Evolutionary conservation across 768 basidiomycete genomes (phyloP), one percentile per base, ranked within the genome.

Genomic region (Lactarius psammicola): DNA sequence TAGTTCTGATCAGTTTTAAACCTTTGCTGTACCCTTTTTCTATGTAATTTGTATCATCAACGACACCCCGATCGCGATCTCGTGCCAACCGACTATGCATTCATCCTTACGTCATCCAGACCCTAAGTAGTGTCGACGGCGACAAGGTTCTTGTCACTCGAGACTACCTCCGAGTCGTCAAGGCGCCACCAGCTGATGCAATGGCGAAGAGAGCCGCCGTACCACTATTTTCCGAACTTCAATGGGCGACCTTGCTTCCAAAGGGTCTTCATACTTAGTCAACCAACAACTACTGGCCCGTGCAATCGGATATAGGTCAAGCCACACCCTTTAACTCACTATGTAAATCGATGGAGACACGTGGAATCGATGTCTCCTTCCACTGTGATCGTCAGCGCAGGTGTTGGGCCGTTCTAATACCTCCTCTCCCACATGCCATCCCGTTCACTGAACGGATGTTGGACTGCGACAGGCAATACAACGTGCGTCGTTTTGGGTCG

Each of bases 401-500:
- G 17, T 40, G 18, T 17, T 40, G 15, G 15, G 40, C 40, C 15
- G 40, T 18, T 18, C 15, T 6, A 18, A 4, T 40, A 17, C 40
- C 15, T 40, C 40, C n/a, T n/a, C n/a, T n/a, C n/a, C n/a, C n/a
- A n/a, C n/a, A n/a, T n/a, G n/a, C n/a, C n/a, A n/a, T 15, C 34
- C 23, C 9, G 44, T 17, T 46, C 4, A 17, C 3, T 9, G 7
- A 46, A 28, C 2, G n/a, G 26, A 5, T 26, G 31, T 42, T 10
- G 4, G 18, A 2, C 40, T 42, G 40, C 2, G 28, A 3, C 8
- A 59, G 63, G 76, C 10, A 78, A 85, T 6, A 66, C 80, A 26
- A 84, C 81, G 4, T 87, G 87, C 68, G 76, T 89, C 13, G 73
- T 80, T 20, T 87, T 84, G 11, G 80, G 82, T 0, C 81, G 86